These are phyloP conservation scores for Papiliotrema flavescens DNA, from an alignment of 1,284 basidiomycete genomes.

Conservation along the genomic window DNA sequence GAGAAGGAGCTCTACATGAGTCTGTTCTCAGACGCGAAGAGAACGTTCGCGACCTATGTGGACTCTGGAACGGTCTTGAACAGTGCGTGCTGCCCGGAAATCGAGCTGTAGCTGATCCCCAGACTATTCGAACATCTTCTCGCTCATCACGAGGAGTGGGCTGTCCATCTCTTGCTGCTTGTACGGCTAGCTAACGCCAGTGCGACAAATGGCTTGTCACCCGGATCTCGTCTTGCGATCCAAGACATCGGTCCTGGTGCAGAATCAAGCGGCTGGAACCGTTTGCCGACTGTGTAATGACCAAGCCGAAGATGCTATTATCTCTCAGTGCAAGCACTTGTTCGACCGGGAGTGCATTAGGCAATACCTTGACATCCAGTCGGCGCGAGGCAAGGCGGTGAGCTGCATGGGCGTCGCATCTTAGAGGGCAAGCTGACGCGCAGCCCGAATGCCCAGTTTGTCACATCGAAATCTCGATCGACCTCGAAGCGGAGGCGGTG, in stretches of 20 bases:
- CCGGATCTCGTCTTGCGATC: constrained; percentile 73
- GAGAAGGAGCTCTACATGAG: constrained; percentile 94
- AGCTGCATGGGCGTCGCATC: constrained; percentile 24
- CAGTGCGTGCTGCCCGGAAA: constrained; percentile 57
- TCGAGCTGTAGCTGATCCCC: neutral
- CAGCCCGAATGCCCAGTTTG: constrained; percentile 94
- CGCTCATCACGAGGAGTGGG: constrained; percentile 51
- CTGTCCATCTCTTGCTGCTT: neutral
- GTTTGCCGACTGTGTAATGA: constrained; percentile 96
- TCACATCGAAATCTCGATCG: constrained; percentile 87
- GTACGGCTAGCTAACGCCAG: constrained; percentile 15
- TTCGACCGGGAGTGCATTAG: constrained; percentile 89
- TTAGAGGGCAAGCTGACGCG: neutral
- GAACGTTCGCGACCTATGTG: constrained; percentile 87
- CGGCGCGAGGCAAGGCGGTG: constrained; percentile 65
- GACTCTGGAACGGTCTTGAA: constrained; percentile 87
- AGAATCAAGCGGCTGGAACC: constrained; percentile 61
- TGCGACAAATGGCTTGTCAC: constrained; percentile 95
- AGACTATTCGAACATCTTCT: constrained; percentile 96
- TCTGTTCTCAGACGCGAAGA: constrained; percentile 86
- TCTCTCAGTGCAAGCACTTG: constrained; percentile 69
- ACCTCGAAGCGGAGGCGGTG: constrained; percentile 87
- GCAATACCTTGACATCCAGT: constrained; percentile 72
- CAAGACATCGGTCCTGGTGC: constrained; percentile 73
- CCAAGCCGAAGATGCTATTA: constrained; percentile 90